phyloP scores from a whole-genome alignment of 441 rosid species.

The Euphorbia schlechtendalii region DNA sequence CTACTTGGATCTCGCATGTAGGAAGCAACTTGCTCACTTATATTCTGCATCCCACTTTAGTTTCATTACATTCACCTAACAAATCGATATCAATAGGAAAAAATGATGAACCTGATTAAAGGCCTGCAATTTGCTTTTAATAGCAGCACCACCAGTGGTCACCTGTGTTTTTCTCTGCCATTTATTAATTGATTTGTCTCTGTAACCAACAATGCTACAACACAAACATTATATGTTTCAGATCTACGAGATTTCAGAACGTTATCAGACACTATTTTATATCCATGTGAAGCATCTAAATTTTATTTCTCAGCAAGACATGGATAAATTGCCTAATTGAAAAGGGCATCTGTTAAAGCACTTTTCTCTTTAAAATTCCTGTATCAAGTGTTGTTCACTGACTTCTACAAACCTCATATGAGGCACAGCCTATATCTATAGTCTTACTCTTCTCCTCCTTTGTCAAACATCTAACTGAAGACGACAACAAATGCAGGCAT shows the following conservation, averaged over 20 bases:
- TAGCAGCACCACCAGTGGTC: constrained; percentile 89
- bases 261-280: constrained; percentile 9
- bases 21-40: constrained; percentile 82
- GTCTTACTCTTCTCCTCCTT: not conserved
- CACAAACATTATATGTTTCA: constrained; percentile 19
- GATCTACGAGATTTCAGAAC: not conserved
- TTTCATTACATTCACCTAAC: constrained; percentile 3
- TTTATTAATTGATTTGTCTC: constrained; percentile 84
- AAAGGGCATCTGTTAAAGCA: not conserved
- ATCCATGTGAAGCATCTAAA: not conserved
- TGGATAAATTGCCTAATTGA: not conserved
- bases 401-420: not conserved
- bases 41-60: constrained; percentile 45
- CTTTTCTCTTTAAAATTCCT: not conserved
- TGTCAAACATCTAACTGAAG: not conserved
- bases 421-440: not conserved
- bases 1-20: constrained; percentile 96
- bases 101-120: constrained; percentile 75
- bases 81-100: constrained; percentile 6
- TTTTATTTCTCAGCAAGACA: not conserved
- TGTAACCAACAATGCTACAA: constrained; percentile 64
- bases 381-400: not conserved
- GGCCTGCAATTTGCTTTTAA: constrained; percentile 75
- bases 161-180: constrained; percentile 96
- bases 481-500: not conserved